Evolutionary conservation across 768 basidiomycete species (phyloP).

Genomic region (Tylopilus subfusipes): DNA sequence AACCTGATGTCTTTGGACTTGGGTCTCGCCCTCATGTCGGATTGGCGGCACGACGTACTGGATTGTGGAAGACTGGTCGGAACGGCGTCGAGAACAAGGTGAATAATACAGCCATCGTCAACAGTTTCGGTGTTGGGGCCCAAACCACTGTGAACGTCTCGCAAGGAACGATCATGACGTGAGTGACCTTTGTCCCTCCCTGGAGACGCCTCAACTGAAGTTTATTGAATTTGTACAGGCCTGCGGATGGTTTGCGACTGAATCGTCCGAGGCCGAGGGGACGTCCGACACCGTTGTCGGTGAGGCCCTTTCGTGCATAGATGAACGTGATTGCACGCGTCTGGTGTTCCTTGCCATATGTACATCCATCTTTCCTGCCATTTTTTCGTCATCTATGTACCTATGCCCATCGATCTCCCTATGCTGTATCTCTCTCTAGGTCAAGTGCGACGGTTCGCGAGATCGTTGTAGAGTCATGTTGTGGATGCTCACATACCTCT

Average conservation of each 20-base stretch:
- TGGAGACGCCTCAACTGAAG: not conserved
- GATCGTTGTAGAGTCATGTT: not conserved
- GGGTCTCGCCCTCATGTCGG: slow-evolving; percentile 48
- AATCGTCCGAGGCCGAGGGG: slow-evolving; percentile 46
- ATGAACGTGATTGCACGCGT: not conserved
- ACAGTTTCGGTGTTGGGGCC: not conserved
- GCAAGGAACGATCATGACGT: slow-evolving; percentile 51
- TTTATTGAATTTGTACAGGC: slow-evolving; percentile 23
- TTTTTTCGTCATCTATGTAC: slow-evolving; percentile 27
- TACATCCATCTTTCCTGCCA: not conserved
- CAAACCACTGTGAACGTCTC: slow-evolving; percentile 19
- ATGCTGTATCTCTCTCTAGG: slow-evolving; percentile 25
- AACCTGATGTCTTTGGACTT: slow-evolving; percentile 25
- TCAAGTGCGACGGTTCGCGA: slow-evolving; percentile 1
- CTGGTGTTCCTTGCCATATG: not conserved
- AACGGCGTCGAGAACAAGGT: slow-evolving; percentile 54
- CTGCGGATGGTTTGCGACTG: slow-evolving; percentile 41
- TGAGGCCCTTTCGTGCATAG: slow-evolving; percentile 26
- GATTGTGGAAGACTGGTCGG: slow-evolving; percentile 55
- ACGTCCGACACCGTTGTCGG: slow-evolving; percentile 36
- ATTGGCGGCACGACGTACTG: slow-evolving; percentile 53
- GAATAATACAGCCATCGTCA: slow-evolving; percentile 32
- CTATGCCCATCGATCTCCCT: slow-evolving; percentile 25
- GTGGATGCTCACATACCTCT: not conserved
- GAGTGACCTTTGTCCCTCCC: slow-evolving; percentile 27